Evolutionary conservation across 805 yeast species (phyloP).

Genomic region (Saccharomycopsis schoenii): DNA sequence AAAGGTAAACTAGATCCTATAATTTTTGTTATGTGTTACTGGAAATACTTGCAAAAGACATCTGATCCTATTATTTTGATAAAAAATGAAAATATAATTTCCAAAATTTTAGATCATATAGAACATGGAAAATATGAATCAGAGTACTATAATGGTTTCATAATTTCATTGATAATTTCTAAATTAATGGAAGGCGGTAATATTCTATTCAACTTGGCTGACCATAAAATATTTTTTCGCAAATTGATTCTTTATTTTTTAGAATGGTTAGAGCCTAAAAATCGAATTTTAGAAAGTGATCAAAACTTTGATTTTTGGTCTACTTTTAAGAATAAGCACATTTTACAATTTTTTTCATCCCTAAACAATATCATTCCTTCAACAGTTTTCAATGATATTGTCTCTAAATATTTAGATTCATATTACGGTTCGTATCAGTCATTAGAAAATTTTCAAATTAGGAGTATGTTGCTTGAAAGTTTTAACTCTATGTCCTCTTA

Average conservation of each 20-base stretch:
- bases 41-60: neutral
- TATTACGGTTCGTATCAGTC: neutral
- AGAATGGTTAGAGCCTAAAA: neutral
- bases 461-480: neutral
- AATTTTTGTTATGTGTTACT: neutral
- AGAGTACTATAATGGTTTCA: neutral
- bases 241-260: neutral
- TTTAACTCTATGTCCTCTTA: neutral
- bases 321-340: neutral
- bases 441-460: neutral
- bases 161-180: neutral
- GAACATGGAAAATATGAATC: neutral
- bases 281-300: neutral
- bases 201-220: neutral
- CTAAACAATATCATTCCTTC: neutral
- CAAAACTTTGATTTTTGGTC: neutral
- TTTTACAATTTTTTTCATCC: neutral
- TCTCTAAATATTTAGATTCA: neutral
- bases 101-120: neutral
- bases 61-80: neutral
- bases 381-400: neutral
- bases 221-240: neutral
- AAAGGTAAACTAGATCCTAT: neutral
- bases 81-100: neutral
- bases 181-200: neutral